These are phyloP conservation scores for Rhizophagus sp. DNA, from an alignment of 192 early-diverging fungal species.

Conservation along the genomic window DNA sequence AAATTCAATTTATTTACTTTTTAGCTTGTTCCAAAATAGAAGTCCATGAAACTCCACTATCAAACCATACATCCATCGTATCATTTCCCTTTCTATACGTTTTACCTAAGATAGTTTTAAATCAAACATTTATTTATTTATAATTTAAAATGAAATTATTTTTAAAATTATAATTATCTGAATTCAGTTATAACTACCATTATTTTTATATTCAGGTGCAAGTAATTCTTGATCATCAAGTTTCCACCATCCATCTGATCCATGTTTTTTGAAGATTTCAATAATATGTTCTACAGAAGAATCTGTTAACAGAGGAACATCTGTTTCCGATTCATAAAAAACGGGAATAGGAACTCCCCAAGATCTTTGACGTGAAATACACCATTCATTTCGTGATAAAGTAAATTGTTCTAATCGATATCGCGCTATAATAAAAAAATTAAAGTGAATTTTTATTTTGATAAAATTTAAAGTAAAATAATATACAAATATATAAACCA, in stretches of 20 bases:
- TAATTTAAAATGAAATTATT: not conserved
- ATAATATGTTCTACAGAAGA: conserved; percentile 70
- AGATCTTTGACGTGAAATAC: conserved; percentile 78
- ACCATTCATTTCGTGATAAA: conserved; percentile 75
- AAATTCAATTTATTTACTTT: conserved; percentile 11
- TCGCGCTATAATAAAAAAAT: conserved; percentile 21
- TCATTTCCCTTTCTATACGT: conserved; percentile 65
- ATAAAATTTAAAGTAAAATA: not conserved
- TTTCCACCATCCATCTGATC: conserved; percentile 75
- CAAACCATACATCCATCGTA: conserved; percentile 90
- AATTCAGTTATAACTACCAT: conserved; percentile 39
- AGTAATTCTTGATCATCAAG: conserved; percentile 60
- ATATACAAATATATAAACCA: not conserved
- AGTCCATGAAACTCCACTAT: conserved; percentile 80
- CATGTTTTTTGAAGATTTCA: conserved; percentile 53
- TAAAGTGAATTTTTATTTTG: not conserved
- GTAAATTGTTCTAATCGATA: conserved; percentile 66
- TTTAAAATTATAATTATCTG: not conserved
- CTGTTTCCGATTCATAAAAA: conserved; percentile 61
- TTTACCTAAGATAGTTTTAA: not conserved
- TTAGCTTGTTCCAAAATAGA: conserved; percentile 51
- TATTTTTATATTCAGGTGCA: conserved; percentile 54
- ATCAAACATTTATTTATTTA: no score
- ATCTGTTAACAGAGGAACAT: conserved; percentile 64
- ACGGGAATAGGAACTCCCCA: conserved; percentile 87